These are phyloP conservation scores for Trichosanthes cucumerina DNA, from an alignment of 306 rosid species.

Conservation along the genomic window DNA sequence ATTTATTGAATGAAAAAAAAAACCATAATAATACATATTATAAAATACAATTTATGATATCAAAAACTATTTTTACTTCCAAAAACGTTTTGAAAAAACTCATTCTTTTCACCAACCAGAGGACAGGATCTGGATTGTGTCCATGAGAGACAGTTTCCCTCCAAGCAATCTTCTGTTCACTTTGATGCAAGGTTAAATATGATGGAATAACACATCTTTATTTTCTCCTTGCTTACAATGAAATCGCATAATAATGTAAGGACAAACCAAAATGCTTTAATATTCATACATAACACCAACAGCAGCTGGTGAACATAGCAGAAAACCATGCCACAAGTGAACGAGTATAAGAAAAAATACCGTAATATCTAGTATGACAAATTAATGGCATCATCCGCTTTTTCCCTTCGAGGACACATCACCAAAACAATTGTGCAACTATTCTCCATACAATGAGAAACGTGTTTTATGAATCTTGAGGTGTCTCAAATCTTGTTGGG, in stretches of 20 bases:
- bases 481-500: slow-evolving; percentile 87
- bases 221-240: slow-evolving; percentile 6
- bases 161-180: not conserved
- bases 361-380: not conserved
- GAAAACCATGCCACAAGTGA: slow-evolving; percentile 2
- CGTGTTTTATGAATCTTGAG: slow-evolving; percentile 58
- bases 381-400: slow-evolving; percentile 14
- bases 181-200: not conserved
- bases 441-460: not conserved
- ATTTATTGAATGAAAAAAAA: too few species aligned
- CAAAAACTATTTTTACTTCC: not conserved
- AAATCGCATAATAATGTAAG: not conserved
- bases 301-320: not conserved
- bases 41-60: too few species aligned
- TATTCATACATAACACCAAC: not conserved
- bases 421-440: not conserved
- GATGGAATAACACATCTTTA: slow-evolving; percentile 6
- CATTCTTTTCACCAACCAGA: not conserved
- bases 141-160: not conserved
- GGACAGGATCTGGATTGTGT: not conserved
- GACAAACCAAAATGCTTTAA: not conserved
- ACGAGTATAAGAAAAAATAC: not conserved
- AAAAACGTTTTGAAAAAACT: too few species aligned
- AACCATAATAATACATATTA: too few species aligned
- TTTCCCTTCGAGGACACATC: not conserved